Evolutionary conservation across 2,329 filamentous ascomycete species (phyloP), one percentile per base, ranked within the genome.

Genomic region (Colletotrichum liriopes): DNA sequence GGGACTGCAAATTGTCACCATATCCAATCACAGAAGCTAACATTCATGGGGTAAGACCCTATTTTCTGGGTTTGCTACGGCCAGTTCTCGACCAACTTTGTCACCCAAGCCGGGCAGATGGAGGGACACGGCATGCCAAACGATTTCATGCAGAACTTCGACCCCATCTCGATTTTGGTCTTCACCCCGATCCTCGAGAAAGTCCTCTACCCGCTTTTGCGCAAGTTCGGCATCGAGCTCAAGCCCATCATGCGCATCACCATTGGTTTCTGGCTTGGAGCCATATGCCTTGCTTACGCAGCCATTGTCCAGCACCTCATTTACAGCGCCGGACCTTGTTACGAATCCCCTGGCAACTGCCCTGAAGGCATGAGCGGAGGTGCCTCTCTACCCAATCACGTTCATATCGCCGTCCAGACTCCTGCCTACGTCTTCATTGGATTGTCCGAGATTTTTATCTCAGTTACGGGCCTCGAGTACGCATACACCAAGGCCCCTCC

Each of bases 401-500:
- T 91, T 41, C 86, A 89, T 75, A 88, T 91, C 49, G 87, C 87
- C 77, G 80, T 91, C 47, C 84, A 86, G 75, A 79, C 82, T 0
- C 84, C 90, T 16, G 90, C 88, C 39, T 88, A 90, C 26, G 79
- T 91, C 59, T 84, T 91, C 58, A 88, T 90, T 37, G 89, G 86
- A 26, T 80, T 89, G 18, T 85, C 88, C 0, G 89, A 92, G 78
- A 90, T 92, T 69, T 89, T 92, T 77, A 89, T 89, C 58, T 91
- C 89, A 14, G 90, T 94, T 73, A 93, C 92, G 1, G 89, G 90
- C 73, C 86, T 93, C 14, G 92, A 94, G 79, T 93, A 94, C 75
- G 92, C 91, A 23, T 94, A 91, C 81, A 93, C 91, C 77, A 93
- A 94, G 81, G 92, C 92, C 0, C 92, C 92, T 2, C 87, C 88